Percentiles rank a stretch among this genome's conserved stretches.
phyloP scores from a whole-genome alignment of 495 filamentous ascomycete species.

The Trichoderma orchidacearum region DNA sequence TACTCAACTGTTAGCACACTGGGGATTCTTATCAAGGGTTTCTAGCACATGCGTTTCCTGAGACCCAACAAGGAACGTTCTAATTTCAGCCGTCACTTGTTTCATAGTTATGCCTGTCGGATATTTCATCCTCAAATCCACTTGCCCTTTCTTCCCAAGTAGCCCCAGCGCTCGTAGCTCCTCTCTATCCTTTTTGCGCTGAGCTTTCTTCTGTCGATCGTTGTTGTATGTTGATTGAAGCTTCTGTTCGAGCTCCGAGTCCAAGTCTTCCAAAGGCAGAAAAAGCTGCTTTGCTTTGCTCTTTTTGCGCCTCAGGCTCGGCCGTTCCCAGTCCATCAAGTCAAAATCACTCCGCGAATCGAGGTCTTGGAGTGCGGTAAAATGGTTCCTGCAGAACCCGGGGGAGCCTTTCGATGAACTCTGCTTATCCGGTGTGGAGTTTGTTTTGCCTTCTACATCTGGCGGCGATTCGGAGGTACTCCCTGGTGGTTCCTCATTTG shows the following conservation, averaged over 20 bases:
- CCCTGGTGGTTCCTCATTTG: too few species aligned
- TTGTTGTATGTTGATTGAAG: constrained; percentile 53
- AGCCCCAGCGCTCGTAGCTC: constrained; percentile 65
- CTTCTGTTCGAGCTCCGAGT: constrained; percentile 56
- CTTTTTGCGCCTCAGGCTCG: constrained; percentile 36
- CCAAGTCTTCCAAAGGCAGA: constrained; percentile 44
- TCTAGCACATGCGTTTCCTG: constrained; percentile 42
- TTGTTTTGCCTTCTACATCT: not conserved
- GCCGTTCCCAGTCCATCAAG: constrained; percentile 68
- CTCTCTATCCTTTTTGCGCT: constrained; percentile 65
- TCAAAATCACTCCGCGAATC: constrained; percentile 47
- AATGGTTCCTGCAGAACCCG: constrained; percentile 48
- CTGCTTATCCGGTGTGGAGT: too few species aligned
- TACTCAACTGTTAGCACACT: constrained; percentile 20
- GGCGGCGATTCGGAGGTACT: too few species aligned
- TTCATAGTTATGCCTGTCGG: constrained; percentile 52
- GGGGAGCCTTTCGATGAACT: constrained; percentile 39
- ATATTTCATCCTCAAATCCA: constrained; percentile 62
- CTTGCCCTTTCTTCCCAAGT: constrained; percentile 45
- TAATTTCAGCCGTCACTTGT: constrained; percentile 60
- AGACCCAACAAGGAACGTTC: constrained; percentile 50
- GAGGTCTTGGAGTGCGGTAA: constrained; percentile 14
- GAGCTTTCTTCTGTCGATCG: constrained; percentile 72
- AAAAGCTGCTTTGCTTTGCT: constrained; percentile 40
- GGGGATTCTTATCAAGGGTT: not conserved